Evolutionary conservation across 1,284 basidiomycete genomes (phyloP).

Genomic region (Amylostereum chailletii): DNA sequence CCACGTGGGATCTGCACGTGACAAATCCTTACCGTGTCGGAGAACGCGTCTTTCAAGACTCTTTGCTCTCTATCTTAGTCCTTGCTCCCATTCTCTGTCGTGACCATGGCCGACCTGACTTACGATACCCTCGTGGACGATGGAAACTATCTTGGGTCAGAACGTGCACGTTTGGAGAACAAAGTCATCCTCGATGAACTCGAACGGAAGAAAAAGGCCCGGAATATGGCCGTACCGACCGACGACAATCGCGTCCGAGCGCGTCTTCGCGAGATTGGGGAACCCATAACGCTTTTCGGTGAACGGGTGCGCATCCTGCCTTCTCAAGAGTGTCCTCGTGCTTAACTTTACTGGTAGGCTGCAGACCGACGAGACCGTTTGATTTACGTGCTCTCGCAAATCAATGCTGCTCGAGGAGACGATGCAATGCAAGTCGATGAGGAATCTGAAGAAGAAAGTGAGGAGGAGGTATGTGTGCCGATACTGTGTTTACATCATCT

Average conservation of each 20-base stretch:
- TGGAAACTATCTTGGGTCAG: conserved; percentile 63
- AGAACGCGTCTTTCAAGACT: background rate
- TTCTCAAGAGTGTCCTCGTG: background rate
- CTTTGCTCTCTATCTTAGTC: background rate
- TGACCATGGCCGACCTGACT: conserved; percentile 58
- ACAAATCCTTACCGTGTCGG: too few species aligned
- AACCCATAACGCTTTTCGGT: conserved; percentile 95
- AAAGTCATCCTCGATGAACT: conserved; percentile 83
- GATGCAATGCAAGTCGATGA: conserved; percentile 66
- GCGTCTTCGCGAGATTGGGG: conserved; percentile 83
- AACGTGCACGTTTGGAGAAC: conserved; percentile 68
- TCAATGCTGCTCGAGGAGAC: conserved; percentile 71
- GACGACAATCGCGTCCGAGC: conserved; percentile 91
- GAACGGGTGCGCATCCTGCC: conserved; percentile 67
- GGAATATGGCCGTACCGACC: conserved; percentile 91
- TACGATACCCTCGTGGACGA: conserved; percentile 68
- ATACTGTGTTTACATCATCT: conserved; percentile 1
- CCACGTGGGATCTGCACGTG: too few species aligned
- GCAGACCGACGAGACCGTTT: conserved; percentile 90
- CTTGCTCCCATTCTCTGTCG: background rate
- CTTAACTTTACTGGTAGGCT: conserved; percentile 37
- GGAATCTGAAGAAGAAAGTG: conserved; percentile 50
- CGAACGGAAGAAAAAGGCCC: conserved; percentile 92
- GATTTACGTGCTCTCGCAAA: conserved; percentile 87
- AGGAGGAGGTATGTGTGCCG: conserved; percentile 55